Conservation (phyloP, 2,329 filamentous ascomycete species). For the Talaromyces sp. region DNA sequence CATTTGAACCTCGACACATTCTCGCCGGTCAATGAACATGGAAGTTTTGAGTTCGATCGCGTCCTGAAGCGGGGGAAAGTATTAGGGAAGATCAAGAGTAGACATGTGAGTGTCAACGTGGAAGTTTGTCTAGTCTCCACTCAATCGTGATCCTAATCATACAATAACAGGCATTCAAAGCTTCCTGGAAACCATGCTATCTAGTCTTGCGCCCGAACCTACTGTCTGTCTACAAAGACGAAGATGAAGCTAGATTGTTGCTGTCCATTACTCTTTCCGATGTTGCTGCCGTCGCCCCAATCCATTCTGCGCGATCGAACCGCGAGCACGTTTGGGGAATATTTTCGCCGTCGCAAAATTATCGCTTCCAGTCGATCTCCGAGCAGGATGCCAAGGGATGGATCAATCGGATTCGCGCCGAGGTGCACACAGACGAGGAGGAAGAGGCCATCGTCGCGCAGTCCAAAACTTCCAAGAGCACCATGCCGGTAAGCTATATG, state of each 20-base stretch:
- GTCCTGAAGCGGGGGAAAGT: slow-evolving; percentile 86
- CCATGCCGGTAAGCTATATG: slow-evolving; percentile 3
- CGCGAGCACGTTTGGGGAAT: slow-evolving; percentile 85
- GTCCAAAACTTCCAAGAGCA: slow-evolving; percentile 22
- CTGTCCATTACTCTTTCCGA: slow-evolving; percentile 86
- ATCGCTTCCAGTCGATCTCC: slow-evolving; percentile 75
- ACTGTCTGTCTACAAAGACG: slow-evolving; percentile 88
- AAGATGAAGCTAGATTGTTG: slow-evolving; percentile 82
- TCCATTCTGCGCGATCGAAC: slow-evolving; percentile 85
- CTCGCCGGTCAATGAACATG: slow-evolving; percentile 88
- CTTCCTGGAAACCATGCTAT: slow-evolving; percentile 88
- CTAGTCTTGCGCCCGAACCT: slow-evolving; percentile 86
- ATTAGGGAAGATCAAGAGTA: slow-evolving; percentile 85
- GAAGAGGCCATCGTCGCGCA: slow-evolving; percentile 70
- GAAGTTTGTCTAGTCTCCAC: background rate
- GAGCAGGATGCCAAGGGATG: slow-evolving; percentile 76
- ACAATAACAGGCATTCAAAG: slow-evolving; percentile 38
- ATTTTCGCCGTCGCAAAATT: slow-evolving; percentile 87
- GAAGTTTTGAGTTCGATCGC: slow-evolving; percentile 92
- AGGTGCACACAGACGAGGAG: slow-evolving; percentile 81
- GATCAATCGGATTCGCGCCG: slow-evolving; percentile 74
- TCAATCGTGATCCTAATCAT: background rate
- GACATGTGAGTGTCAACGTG: slow-evolving; percentile 60
- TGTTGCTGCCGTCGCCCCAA: slow-evolving; percentile 81
- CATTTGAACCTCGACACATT: slow-evolving; percentile 61